Evolutionary conservation across 768 basidiomycete genomes (phyloP), one percentile per base, ranked within the genome.

Genomic region (Rhizopogon salebrosus): DNA sequence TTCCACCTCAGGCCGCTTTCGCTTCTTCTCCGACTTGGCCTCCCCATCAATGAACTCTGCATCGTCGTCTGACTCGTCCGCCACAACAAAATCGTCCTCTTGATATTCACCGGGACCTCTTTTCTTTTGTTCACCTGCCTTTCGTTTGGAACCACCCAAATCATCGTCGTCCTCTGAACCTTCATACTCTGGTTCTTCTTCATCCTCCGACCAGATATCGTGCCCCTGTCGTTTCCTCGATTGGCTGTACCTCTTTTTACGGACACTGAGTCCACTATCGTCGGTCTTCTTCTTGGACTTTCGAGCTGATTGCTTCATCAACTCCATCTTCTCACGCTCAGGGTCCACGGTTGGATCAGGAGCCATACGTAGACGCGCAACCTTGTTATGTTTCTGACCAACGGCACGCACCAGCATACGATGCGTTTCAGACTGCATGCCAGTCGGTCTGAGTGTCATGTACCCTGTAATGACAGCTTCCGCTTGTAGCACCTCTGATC

Each of bases 391-490:
- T 67, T 87, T 87, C 63, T 92, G 88, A 29, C 87, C 88, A 7
- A 93, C 89, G 36, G 89, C 85, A 35, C 86, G 84, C 6, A 92
- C 93, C 36, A 95, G 77, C 82, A 91, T 87, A 48, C 88, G 82
- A 67, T 95, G 92, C 13, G 90, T 90, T 68, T 89, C 87, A 4
- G 87, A 89, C 64, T 92, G 87, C 87, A 94, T 92, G 54, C 89
- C 87, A 3, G 90, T 89, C 3, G 93, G 93, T 3, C 87, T 85
- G 54, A 95, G 74, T 38, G 83, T 78, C 82, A 95, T 86, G 61
- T 85, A 83, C 37, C 92, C 92, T 2, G 89, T 88, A 52, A 94
- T 76, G 54, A 87, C 73, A 3, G 89, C 86, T 64, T 94, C 92
- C 23, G 89, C 79, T 67, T 95, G 92, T n/a, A 92, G 77, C 16